Conservation (phyloP, 345 rosid species). For the Fremontodendron californicum region DNA sequence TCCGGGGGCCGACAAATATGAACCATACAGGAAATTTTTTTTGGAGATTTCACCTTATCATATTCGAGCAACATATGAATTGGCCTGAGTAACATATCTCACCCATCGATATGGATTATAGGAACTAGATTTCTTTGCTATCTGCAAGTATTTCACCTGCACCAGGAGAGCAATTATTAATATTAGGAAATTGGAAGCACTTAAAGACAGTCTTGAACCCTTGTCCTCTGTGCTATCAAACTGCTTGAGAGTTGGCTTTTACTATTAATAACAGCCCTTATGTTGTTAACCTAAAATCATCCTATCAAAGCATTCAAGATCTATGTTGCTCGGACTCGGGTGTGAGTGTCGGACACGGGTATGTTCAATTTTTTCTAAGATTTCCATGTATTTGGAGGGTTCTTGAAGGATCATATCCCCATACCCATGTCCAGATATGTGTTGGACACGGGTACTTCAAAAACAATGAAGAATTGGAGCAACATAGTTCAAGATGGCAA, state of each 20-base stretch:
- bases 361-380: no score
- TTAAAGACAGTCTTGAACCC: not conserved
- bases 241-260: not conserved
- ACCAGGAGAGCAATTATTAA: not conserved
- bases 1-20: not conserved
- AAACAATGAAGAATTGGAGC: no score
- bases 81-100: constrained; percentile 96
- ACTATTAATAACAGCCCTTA: no score
- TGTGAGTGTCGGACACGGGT: no score
- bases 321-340: no score
- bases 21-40: not conserved
- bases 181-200: not conserved
- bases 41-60: constrained; percentile 21
- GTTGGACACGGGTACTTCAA: no score
- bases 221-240: not conserved
- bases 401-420: no score
- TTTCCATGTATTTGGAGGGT: no score
- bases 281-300: not conserved
- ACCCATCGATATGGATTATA: constrained; percentile 97
- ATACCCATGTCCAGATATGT: no score
- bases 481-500: no score
- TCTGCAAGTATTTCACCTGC: constrained; percentile 98
- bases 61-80: constrained; percentile 87
- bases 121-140: constrained; percentile 77
- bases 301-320: not conserved